Evolutionary conservation across 306 rosid species (phyloP), one percentile per base, ranked within the genome.

Genomic region (Castanea sativa): DNA sequence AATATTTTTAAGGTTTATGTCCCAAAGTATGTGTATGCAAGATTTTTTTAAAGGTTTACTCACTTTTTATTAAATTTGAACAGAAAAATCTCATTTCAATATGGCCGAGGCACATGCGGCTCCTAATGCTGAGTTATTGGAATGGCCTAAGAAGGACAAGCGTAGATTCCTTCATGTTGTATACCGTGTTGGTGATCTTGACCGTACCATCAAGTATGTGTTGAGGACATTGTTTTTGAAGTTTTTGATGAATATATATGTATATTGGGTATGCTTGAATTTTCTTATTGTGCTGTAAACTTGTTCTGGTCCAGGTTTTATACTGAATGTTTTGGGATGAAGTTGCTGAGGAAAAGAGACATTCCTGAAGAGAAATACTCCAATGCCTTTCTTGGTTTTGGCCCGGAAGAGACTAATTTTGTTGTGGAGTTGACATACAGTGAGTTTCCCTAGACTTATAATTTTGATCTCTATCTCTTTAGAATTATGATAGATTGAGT

Each of bases 141-240:
- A 95, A 75, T 92, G 97, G 96, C 92, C 98, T 3, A 90, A 88
- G 87, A 91, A 92, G 74, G 98, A 95, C 84, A 91, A 69, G 71
- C 98, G 93, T 58, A 97, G 99, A 52, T 55, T 93, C 72, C 94
- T 95, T 58, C 99, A 95, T 83, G 98, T 76, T 41, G 98, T 95
- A 69, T 95, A 95, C 81, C 97, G 99, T 71, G 99, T 95, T 65
- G 99, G 98, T 76, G 98, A 95, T 82, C 99, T 95, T 78, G 94
- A 95, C 41, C 97, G 97, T 81, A 91, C 98, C 33, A 95, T 95
- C 92, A 90, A 91, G 99, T 95, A 86, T 9, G 87, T 14, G 75
- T 52, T 19, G 13, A 4, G 59, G 10, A 59, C 68, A 56, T 59
- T 55, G 69, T 16, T 55, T 57, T 74, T 53, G 27, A 49, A 73